Conservation (phyloP, 257 asterid genomes). For the Solanum habrochaites region DNA sequence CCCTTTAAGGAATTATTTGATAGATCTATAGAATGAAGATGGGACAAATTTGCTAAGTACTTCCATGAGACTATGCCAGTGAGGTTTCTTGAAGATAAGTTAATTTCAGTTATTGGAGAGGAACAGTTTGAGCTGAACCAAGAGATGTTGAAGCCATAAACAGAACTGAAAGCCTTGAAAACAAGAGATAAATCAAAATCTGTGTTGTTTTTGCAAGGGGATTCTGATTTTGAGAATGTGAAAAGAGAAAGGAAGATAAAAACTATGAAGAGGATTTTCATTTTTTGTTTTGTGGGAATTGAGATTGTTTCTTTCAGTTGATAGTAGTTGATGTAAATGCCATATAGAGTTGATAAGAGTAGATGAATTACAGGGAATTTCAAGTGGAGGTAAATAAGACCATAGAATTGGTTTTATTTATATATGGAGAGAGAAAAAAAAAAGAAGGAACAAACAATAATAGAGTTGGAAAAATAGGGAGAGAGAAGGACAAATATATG, state of each 20-base stretch:
- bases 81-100: conserved; percentile 52
- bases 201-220: conserved; percentile 28
- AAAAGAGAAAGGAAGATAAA: conserved; percentile 19
- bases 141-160: conserved; percentile 49
- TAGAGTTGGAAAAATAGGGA: background rate
- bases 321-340: background rate
- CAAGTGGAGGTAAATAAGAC: background rate
- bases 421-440: background rate
- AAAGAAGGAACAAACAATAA: background rate
- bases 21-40: conserved; percentile 54
- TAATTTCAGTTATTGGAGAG: conserved; percentile 24
- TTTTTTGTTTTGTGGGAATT: background rate
- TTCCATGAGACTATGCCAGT: conserved; percentile 69
- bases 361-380: background rate
- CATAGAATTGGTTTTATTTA: background rate
- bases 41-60: conserved; percentile 45
- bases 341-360: background rate
- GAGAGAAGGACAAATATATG: background rate
- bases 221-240: conserved; percentile 9
- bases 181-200: conserved; percentile 38
- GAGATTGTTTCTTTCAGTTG: background rate
- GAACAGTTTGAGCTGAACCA: conserved; percentile 51
- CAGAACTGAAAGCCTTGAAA: conserved; percentile 60
- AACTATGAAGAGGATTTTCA: conserved; percentile 24
- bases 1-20: conserved; percentile 64